Evolutionary conservation across 306 rosid genomes (phyloP).

Genomic region (Cucumis sativus): DNA sequence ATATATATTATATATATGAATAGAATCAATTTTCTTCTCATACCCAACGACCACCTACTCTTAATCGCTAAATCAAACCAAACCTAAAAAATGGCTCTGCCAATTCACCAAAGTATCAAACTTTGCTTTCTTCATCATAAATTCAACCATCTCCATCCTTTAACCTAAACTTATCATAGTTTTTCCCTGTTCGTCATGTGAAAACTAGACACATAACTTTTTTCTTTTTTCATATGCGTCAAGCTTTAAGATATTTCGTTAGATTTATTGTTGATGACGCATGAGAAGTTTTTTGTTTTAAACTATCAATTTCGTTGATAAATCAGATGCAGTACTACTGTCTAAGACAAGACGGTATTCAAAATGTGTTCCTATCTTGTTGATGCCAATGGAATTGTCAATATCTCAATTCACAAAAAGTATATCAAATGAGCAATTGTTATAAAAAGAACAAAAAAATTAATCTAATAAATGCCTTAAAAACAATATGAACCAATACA

Average conservation of each 20-base stretch:
- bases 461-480: neutral
- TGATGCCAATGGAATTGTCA: neutral
- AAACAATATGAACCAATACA: too few species aligned
- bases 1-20: neutral
- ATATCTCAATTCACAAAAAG: neutral
- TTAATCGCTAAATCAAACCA: neutral
- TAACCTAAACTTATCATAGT: neutral
- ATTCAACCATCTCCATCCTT: neutral
- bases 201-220: neutral
- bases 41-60: neutral
- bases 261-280: neutral
- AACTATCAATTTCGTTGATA: neutral
- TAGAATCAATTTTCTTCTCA: neutral
- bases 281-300: neutral
- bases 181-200: neutral
- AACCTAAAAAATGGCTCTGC: neutral
- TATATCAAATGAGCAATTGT: too few species aligned
- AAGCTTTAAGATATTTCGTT: neutral
- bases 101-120: constrained; percentile 4
- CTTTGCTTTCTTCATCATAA: neutral
- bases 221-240: neutral
- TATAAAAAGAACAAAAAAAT: neutral
- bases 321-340: neutral
- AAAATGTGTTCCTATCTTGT: neutral
- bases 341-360: neutral